These are phyloP conservation scores for Tetracladium setigerum DNA, from an alignment of 495 filamentous ascomycete genomes.

Conservation along the genomic window DNA sequence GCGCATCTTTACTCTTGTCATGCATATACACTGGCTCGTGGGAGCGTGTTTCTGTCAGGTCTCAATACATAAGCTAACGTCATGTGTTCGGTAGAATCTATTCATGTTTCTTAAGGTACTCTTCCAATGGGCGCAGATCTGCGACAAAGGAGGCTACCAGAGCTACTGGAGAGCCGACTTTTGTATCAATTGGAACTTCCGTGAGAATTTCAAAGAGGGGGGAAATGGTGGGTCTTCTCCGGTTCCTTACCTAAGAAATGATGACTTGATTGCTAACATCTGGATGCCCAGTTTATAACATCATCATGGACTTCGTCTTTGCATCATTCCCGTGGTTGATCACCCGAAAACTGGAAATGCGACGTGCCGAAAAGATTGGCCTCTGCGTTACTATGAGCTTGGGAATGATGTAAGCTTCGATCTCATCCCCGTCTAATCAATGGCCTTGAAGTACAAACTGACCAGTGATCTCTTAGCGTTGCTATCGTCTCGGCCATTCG, in stretches of 20 bases:
- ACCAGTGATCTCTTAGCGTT: not conserved
- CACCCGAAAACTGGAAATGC: slow-evolving; percentile 33
- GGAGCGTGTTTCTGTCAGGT: no score
- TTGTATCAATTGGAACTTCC: not conserved
- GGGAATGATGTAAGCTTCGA: slow-evolving; percentile 30
- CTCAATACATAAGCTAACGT: no score
- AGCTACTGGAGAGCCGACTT: not conserved
- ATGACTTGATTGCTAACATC: slow-evolving; percentile 4
- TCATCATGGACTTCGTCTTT: slow-evolving; percentile 35
- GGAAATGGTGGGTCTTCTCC: not conserved
- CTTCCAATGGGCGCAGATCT: slow-evolving; percentile 3
- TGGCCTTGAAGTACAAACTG: not conserved
- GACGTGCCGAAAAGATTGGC: slow-evolving; percentile 31
- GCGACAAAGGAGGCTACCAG: not conserved
- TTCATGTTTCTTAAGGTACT: not conserved
- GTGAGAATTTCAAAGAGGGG: not conserved
- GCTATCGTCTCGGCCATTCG: not conserved
- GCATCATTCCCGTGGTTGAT: slow-evolving; percentile 38
- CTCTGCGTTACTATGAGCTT: slow-evolving; percentile 35
- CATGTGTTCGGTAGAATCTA: not conserved
- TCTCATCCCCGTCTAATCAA: not conserved
- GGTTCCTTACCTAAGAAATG: not conserved
- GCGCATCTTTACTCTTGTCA: no score
- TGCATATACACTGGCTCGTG: no score
- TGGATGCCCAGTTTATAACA: slow-evolving; percentile 28